Evolutionary conservation across 73 alveolate species (phyloP), one percentile per base, ranked within the genome.

Genomic region (Uronychia setigera): DNA sequence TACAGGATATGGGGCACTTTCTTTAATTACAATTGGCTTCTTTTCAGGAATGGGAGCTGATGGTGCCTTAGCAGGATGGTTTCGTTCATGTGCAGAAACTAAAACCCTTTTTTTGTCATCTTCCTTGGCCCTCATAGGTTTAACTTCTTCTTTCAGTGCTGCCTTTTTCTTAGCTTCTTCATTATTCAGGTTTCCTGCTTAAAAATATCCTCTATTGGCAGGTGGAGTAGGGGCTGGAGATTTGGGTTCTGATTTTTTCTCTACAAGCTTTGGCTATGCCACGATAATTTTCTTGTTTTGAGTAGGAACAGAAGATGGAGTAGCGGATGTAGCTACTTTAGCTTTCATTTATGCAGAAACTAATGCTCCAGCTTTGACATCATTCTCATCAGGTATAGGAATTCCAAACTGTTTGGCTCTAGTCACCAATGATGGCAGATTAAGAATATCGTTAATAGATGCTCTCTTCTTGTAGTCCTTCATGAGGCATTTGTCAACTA

Each of bases 401-500:
- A 85, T 59, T 32, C 46, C 46, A 5, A 83, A 83, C 9, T 85
- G 29, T 59, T 86, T 83, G 14, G 87, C 89, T 58, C 89, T 88
- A 31, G 88, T 87, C 27, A 67, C 35, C 29, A 92, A 74, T 0
- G 79, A 35, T 25, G 93, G 92, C 46, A 46, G 46, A 1, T 31
- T 74, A 0, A 93, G 90, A 25, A 98, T 87, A 76, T 94, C 87
- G 46, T 86, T 90, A 29, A 98, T 96, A 78, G 88, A 95, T 32
- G 99, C 99, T 78, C 99, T 87, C 81, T 89, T 84, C 74, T 88
- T 93, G 31, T 96, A 96, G 35, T 98, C 97, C 58, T 86, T 94
- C 84, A 92, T 95, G 33, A 98, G 87, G 33, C 97, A 86, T 80
- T 86, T 88, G 78, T 94, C 98, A 74, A 98, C 94, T 78, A 98